phyloP scores from a whole-genome alignment of 2,329 filamentous ascomycete genomes.

The Endoconidiophora laricicola region DNA sequence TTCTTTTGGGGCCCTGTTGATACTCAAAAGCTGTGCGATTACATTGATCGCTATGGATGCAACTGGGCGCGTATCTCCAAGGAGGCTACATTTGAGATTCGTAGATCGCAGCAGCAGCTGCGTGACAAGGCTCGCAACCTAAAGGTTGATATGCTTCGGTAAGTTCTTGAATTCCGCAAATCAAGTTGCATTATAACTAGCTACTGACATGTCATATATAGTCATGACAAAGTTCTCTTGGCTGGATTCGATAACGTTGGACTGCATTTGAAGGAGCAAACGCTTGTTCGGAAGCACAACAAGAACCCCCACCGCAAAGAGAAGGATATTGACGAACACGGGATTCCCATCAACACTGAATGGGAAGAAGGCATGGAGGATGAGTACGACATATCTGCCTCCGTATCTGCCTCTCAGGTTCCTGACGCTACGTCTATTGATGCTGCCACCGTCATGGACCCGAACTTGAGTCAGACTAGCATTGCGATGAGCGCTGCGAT shows the following conservation, averaged over 20 bases:
- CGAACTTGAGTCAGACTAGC: constrained; percentile 7
- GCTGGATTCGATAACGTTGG: constrained; percentile 32
- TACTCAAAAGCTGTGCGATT: constrained; percentile 8
- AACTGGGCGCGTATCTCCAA: constrained; percentile 13
- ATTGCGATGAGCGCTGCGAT: constrained; percentile 6
- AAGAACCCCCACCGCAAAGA: constrained; percentile 35
- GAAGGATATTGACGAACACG: constrained; percentile 26
- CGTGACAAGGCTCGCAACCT: constrained; percentile 42
- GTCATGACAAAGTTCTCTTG: constrained; percentile 28
- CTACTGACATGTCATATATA: constrained; percentile 10
- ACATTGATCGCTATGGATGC: constrained; percentile 12
- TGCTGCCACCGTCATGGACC: constrained; percentile 10
- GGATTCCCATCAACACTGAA: constrained; percentile 24
- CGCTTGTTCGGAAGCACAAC: constrained; percentile 23
- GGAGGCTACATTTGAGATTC: constrained; percentile 14
- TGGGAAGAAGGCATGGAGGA: constrained; percentile 12
- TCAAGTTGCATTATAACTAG: background rate
- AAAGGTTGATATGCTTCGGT: constrained; percentile 35
- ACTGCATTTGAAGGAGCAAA: constrained; percentile 33
- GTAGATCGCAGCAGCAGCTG: constrained; percentile 36
- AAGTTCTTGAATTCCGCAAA: constrained; percentile 13
- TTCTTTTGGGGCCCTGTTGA: constrained; percentile 16
- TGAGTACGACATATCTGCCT: constrained; percentile 7
- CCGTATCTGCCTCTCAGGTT: background rate
- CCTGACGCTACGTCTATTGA: background rate